Evolutionary conservation across 2,329 filamentous ascomycete genomes (phyloP), one percentile per base, ranked within the genome.

Genomic region (Sporothrix luriei): DNA sequence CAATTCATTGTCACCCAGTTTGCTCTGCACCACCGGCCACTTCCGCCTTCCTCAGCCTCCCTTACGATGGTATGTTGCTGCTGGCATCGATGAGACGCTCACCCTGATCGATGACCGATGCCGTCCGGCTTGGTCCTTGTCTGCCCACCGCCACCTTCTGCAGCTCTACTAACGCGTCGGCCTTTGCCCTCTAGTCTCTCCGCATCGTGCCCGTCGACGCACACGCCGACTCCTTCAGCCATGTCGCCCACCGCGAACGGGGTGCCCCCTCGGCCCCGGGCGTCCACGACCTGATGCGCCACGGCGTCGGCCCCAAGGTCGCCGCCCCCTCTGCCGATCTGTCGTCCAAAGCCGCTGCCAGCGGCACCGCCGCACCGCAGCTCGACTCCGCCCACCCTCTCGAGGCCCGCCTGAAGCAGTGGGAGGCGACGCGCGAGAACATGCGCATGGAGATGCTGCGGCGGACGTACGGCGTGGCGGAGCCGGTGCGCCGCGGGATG

Each of bases 401-500:
- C 76, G 95, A 98, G 83, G 85, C 91, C 68, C 93, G 95, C 73
- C 91, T 99, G 71, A 87, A 90, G 77, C 87, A 89, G 78, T 99
- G 95, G 95, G 92, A 94, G 81, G 85, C 90, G 70, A 97, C 94
- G 54, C 94, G 97, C 82, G 91, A 97, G 76, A 80, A 84, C 46
- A 81, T 97, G 78, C 95, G 96, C 82, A 95, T 97, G 91, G 89
- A 94, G 82, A 86, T 89, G 67, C 87, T 98, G 76, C 89, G 93
- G 73, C 91, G 93, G 74, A 90, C 92, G 61, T 98, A 93, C 80
- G 95, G 95, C 74, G 90, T 97, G 76, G 92, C 91, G 33, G 95
- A 98, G 86, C 95, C 95, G 3, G 89, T 98, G 76, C 89, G 93
- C 70, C 88, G 94, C 68, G 92, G 90, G 72, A 97, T 99, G 95